Percentiles rank a stretch among this genome's conserved stretches.
Conservation (phyloP, 345 rosid genomes). For the Adansonia digitata region DNA sequence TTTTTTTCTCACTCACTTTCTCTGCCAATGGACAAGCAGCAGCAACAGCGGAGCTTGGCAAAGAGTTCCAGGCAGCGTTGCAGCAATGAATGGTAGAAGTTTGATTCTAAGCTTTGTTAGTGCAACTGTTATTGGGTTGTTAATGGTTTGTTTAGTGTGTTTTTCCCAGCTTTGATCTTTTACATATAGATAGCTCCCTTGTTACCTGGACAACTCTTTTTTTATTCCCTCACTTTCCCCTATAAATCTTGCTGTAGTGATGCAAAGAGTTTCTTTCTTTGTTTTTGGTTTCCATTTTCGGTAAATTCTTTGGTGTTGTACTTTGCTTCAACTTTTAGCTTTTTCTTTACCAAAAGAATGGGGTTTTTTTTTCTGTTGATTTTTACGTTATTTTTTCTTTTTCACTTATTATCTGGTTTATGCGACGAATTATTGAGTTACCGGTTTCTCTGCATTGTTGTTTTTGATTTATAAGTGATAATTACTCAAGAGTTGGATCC, state of each 20-base stretch:
- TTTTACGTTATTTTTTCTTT: neutral
- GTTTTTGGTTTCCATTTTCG: neutral
- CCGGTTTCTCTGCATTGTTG: neutral
- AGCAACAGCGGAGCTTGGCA: conserved; percentile 42
- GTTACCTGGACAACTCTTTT: neutral
- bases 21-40: conserved; percentile 55
- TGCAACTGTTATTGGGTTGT: neutral
- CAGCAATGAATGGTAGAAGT: conserved; percentile 78
- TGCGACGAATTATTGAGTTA: neutral
- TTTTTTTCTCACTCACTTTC: neutral
- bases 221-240: neutral
- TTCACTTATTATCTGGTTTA: neutral
- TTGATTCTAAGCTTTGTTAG: neutral
- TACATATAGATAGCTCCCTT: neutral
- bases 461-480: neutral
- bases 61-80: conserved; percentile 76
- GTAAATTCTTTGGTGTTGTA: neutral
- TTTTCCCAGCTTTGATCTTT: too few relatives aligned
- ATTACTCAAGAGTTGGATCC: neutral
- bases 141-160: neutral
- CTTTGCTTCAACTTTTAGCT: neutral
- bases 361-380: neutral
- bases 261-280: neutral
- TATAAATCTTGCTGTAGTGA: neutral
- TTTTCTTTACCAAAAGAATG: neutral